Conservation (phyloP, 2,329 filamentous ascomycete genomes). For the Neonectria hederae region DNA sequence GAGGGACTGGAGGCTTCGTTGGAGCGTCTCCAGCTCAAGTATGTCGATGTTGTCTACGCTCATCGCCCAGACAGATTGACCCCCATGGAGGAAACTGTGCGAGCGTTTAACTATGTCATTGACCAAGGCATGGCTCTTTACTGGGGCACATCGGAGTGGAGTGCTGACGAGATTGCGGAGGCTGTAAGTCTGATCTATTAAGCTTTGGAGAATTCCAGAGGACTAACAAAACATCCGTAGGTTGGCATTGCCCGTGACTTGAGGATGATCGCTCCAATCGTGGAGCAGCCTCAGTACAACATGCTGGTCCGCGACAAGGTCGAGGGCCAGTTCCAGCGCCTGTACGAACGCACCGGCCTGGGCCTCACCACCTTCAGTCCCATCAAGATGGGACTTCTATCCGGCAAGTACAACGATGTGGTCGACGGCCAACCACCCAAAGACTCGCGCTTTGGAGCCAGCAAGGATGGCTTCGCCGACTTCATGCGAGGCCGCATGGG, state of each 20-base stretch:
- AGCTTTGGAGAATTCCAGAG: neutral
- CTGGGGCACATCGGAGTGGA: conserved; percentile 72
- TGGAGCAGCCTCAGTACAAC: conserved; percentile 77
- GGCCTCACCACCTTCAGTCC: conserved; percentile 72
- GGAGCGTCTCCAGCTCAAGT: conserved; percentile 64
- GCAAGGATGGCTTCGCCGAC: conserved; percentile 66
- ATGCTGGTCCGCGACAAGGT: conserved; percentile 69
- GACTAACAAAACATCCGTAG: conserved; percentile 12
- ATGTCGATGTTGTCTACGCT: conserved; percentile 76
- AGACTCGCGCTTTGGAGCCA: conserved; percentile 66
- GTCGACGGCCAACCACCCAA: conserved; percentile 60
- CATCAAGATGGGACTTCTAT: conserved; percentile 65
- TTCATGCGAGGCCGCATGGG: conserved; percentile 58
- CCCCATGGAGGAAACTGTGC: conserved; percentile 76
- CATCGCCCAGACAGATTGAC: conserved; percentile 74
- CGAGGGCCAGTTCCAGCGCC: conserved; percentile 68
- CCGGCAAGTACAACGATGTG: conserved; percentile 71
- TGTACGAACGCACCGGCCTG: conserved; percentile 67
- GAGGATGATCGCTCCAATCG: conserved; percentile 68
- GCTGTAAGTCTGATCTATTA: conserved; percentile 49
- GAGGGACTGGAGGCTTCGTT: conserved; percentile 64
- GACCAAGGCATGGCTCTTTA: conserved; percentile 74
- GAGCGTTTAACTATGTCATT: conserved; percentile 77
- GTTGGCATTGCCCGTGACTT: conserved; percentile 68
- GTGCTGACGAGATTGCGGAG: conserved; percentile 72